Percentiles rank a stretch among this genome's conserved stretches.
Evolutionary conservation across 2,329 filamentous ascomycete species (phyloP).

Genomic region (Daldinia eschscholtzii): DNA sequence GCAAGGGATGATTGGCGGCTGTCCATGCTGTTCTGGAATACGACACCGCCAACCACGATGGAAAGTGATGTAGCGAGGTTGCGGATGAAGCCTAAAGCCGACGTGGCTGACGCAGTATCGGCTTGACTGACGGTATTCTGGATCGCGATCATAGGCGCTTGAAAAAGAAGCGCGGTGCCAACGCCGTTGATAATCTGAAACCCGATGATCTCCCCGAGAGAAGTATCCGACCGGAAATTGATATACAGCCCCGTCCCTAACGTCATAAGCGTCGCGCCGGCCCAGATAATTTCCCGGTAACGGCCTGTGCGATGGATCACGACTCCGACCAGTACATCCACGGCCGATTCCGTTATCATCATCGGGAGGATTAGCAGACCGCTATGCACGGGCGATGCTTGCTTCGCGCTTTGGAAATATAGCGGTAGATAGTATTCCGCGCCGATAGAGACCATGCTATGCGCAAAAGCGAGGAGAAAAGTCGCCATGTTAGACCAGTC

Average conservation of each 20-base stretch:
- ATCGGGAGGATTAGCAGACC: slow-evolving; percentile 55
- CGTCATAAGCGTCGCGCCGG: slow-evolving; percentile 53
- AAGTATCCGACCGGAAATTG: slow-evolving; percentile 47
- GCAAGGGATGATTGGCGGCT: slow-evolving; percentile 38
- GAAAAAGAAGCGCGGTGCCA: slow-evolving; percentile 54
- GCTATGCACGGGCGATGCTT: slow-evolving; percentile 51
- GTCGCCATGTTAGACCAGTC: slow-evolving; percentile 51
- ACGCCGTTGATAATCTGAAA: slow-evolving; percentile 59
- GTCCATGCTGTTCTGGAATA: slow-evolving; percentile 55
- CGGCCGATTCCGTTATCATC: slow-evolving; percentile 52
- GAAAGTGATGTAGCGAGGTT: slow-evolving; percentile 63
- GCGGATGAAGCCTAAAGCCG: slow-evolving; percentile 64
- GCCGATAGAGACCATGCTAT: slow-evolving; percentile 53
- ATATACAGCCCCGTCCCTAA: slow-evolving; percentile 54
- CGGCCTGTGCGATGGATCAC: slow-evolving; percentile 50
- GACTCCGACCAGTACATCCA: slow-evolving; percentile 50
- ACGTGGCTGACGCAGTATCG: slow-evolving; percentile 65
- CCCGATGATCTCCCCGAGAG: slow-evolving; percentile 55
- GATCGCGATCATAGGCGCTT: slow-evolving; percentile 58
- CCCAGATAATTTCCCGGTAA: slow-evolving; percentile 56
- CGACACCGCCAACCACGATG: slow-evolving; percentile 63
- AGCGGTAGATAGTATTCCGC: slow-evolving; percentile 59
- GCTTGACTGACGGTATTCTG: slow-evolving; percentile 62
- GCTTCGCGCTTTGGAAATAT: slow-evolving; percentile 58
- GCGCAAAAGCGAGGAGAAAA: slow-evolving; percentile 53